phyloP scores from a whole-genome alignment of 2,329 filamentous ascomycete genomes.

The Hypocreales sp. region DNA sequence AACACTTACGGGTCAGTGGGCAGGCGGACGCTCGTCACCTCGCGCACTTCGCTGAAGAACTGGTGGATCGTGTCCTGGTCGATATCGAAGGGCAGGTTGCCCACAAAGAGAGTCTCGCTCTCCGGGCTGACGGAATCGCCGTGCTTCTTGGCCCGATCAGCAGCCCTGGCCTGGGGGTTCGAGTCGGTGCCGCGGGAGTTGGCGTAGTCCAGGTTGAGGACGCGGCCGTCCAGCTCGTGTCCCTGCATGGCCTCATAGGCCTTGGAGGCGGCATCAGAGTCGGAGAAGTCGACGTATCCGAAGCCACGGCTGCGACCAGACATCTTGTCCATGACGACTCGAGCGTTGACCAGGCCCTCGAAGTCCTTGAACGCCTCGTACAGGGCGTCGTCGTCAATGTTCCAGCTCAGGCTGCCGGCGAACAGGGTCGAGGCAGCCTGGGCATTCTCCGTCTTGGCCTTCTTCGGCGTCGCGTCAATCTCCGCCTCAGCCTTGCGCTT shows the following conservation, averaged over 20 bases:
- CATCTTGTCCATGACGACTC: conserved; percentile 72
- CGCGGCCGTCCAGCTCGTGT: conserved; percentile 56
- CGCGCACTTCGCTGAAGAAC: conserved; percentile 57
- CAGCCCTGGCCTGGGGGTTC: conserved; percentile 38
- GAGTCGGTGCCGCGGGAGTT: conserved; percentile 44
- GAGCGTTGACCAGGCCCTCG: conserved; percentile 54
- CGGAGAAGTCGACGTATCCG: conserved; percentile 80
- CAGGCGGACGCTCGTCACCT: conserved; percentile 66
- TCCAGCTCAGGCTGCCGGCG: conserved; percentile 83
- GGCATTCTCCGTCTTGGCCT: conserved; percentile 43
- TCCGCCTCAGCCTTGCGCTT: conserved; percentile 33
- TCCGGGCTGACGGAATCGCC: conserved; percentile 69
- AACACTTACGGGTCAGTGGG: conserved; percentile 61
- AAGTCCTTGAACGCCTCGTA: conserved; percentile 68
- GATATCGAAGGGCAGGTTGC: conserved; percentile 76
- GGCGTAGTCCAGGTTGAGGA: conserved; percentile 67
- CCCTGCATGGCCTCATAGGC: conserved; percentile 64
- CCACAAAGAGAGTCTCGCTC: conserved; percentile 79
- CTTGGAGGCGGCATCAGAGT: conserved; percentile 49
- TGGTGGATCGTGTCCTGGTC: conserved; percentile 60
- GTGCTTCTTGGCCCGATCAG: conserved; percentile 50
- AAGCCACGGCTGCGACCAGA: conserved; percentile 79
- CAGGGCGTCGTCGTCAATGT: conserved; percentile 71
- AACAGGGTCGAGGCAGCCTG: conserved; percentile 52
- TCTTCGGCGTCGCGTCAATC: conserved; percentile 42